These are phyloP conservation scores for Jasminum sambac DNA, from an alignment of 257 asterid species.

Conservation along the genomic window DNA sequence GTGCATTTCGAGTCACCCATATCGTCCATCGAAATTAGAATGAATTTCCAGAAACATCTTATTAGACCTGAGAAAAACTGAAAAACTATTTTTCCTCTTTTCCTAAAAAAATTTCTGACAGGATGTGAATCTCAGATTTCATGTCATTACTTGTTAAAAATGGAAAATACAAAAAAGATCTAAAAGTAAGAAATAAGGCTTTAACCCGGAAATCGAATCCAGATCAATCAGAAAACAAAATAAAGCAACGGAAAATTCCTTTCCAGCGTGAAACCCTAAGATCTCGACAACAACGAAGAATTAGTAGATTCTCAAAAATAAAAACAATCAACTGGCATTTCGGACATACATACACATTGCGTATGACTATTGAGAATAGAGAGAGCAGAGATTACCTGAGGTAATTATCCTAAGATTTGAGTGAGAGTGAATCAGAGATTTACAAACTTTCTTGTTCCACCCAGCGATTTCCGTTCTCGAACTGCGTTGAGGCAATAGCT, in stretches of 20 bases:
- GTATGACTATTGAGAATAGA: no score
- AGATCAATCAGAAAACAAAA: neutral
- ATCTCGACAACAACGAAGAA: constrained; percentile 21
- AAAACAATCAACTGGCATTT: neutral
- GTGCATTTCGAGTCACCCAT: no score
- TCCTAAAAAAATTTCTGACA: neutral
- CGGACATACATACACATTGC: neutral
- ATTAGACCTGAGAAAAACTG: neutral
- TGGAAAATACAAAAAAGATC: constrained; percentile 12
- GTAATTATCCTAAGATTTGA: no score
- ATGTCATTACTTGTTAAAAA: neutral
- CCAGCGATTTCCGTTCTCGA: no score
- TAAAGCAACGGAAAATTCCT: constrained; percentile 1
- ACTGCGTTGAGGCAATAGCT: no score
- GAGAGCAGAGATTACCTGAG: neutral
- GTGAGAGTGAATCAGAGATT: no score
- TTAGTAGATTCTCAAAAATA: constrained; percentile 6
- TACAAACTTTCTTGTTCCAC: no score
- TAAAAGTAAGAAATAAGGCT: neutral
- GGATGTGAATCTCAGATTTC: constrained; percentile 3
- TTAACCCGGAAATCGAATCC: neutral
- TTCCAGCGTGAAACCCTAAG: constrained; percentile 23
- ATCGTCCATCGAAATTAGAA: neutral
- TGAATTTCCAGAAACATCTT: neutral
- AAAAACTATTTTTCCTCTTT: neutral